Evolutionary conservation across 2,329 filamentous ascomycete genomes (phyloP).

Genomic region (Fusarium buharicum): DNA sequence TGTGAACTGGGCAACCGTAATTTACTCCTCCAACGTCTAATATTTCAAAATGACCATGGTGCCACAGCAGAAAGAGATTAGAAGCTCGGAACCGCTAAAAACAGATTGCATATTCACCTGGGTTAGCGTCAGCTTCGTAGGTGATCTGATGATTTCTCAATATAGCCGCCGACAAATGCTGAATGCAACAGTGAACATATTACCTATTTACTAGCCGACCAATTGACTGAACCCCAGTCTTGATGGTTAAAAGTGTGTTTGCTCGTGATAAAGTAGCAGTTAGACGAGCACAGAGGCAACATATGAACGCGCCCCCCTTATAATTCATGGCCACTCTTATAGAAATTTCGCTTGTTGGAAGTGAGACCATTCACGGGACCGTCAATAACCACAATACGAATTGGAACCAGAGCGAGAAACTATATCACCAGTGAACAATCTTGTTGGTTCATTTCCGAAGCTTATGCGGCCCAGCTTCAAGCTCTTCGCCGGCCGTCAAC

Average conservation of each 20-base stretch:
- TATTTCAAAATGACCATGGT: background rate
- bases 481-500: constrained; percentile 7
- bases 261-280: background rate
- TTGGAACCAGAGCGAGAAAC: background rate
- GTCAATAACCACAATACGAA: background rate
- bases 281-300: too few species aligned
- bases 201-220: constrained; percentile 8
- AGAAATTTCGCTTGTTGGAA: too few species aligned
- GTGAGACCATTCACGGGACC: background rate
- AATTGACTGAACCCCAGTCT: background rate
- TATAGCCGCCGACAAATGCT: constrained; percentile 15
- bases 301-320: too few species aligned
- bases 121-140: background rate
- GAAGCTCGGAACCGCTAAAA: background rate
- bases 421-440: background rate
- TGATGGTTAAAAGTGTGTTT: constrained; percentile 7
- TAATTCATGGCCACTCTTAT: too few species aligned
- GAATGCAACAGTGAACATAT: constrained; percentile 2
- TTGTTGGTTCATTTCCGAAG: background rate
- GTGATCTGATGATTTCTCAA: constrained; percentile 33
- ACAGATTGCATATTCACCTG: background rate
- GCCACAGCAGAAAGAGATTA: background rate
- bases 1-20: background rate
- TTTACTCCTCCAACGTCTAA: background rate
- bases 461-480: background rate